These are phyloP conservation scores for Hordeum vulgare DNA, from an alignment of 176 grass and related monocot genomes.

Conservation along the genomic window DNA sequence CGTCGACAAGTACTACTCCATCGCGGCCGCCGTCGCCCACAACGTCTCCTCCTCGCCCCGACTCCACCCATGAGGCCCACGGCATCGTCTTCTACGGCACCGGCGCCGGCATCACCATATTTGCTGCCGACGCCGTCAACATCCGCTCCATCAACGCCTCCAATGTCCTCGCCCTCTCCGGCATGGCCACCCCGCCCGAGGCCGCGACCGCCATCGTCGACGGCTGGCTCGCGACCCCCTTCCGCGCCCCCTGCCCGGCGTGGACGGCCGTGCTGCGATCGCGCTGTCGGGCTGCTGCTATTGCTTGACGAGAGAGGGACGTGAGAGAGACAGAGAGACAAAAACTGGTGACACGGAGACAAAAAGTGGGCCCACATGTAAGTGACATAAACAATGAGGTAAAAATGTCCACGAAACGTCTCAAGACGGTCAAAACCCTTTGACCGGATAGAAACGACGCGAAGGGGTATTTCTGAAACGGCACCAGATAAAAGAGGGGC, in stretches of 20 bases:
- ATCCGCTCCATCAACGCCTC: slow-evolving; percentile 90
- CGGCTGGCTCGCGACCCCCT: slow-evolving; percentile 79
- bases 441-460: no score
- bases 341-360: no score
- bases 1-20: slow-evolving; percentile 82
- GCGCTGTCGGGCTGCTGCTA: no score
- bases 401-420: no score
- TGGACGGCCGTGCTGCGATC: no score
- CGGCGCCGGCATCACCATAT: slow-evolving; percentile 78
- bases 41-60: slow-evolving; percentile 21
- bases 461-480: no score
- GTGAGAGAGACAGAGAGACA: no score
- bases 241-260: slow-evolving; percentile 77
- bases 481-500: no score
- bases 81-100: slow-evolving; percentile 80
- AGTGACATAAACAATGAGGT: no score
- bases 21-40: slow-evolving; percentile 54
- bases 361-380: no score
- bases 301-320: no score
- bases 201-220: slow-evolving; percentile 45
- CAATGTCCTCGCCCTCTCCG: slow-evolving; percentile 85
- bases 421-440: no score
- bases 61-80: slow-evolving; percentile 19
- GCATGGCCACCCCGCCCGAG: slow-evolving; percentile 43
- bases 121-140: slow-evolving; percentile 68